Conservation (phyloP, 345 rosid species). For the Euphorbia tirucalli region DNA sequence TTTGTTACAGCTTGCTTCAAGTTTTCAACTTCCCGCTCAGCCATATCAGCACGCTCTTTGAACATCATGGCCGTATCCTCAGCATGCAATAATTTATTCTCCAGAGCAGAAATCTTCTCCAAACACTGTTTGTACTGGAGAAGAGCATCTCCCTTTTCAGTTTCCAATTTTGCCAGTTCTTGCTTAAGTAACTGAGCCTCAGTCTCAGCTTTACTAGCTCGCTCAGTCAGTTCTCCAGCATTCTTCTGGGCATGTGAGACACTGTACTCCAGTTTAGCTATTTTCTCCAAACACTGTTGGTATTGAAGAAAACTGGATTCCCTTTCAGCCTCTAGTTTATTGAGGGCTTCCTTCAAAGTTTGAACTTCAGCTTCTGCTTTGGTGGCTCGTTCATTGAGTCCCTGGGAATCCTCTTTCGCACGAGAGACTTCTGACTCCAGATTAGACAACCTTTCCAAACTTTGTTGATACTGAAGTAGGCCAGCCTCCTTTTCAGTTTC, state of each 20-base stretch:
- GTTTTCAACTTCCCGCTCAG: constrained; percentile 67
- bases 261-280: constrained; percentile 51
- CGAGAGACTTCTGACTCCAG: constrained; percentile 68
- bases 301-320: constrained; percentile 59
- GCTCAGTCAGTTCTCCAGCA: constrained; percentile 59
- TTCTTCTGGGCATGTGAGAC: constrained; percentile 52
- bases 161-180: constrained; percentile 52
- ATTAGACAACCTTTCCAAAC: constrained; percentile 65
- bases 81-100: constrained; percentile 54
- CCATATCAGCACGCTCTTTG: constrained; percentile 53
- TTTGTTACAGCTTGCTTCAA: constrained; percentile 55
- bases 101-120: constrained; percentile 57
- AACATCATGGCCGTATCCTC: constrained; percentile 55
- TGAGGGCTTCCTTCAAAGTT: constrained; percentile 59
- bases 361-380: constrained; percentile 77
- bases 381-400: constrained; percentile 59
- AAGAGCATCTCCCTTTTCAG: constrained; percentile 65
- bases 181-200: constrained; percentile 54
- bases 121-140: constrained; percentile 49
- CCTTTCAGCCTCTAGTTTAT: constrained; percentile 59
- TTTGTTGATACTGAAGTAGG: constrained; percentile 62
- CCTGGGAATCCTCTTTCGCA: constrained; percentile 65
- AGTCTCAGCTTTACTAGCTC: constrained; percentile 58
- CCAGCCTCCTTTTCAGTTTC: constrained; percentile 90
- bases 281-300: constrained; percentile 69